These are phyloP conservation scores for Aspergillus mulundensis DNA, from an alignment of 495 filamentous ascomycete genomes.

Conservation along the genomic window DNA sequence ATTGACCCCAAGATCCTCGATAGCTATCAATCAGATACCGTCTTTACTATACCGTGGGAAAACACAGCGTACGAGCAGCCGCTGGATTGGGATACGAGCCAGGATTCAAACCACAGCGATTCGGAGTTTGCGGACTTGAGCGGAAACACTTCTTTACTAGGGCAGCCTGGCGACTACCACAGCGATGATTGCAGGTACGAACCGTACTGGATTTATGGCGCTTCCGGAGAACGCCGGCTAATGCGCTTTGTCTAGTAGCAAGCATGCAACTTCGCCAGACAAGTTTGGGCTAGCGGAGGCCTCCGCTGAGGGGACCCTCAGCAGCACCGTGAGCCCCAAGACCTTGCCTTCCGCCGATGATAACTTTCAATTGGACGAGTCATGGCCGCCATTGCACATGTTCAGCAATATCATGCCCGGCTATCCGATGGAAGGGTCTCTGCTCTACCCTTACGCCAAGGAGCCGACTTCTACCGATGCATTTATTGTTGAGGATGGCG, in stretches of 20 bases:
- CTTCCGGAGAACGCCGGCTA: conserved; percentile 18
- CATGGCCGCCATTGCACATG: conserved; percentile 41
- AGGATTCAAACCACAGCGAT: conserved; percentile 42
- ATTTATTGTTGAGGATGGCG: conserved; percentile 41
- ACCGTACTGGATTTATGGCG: background rate
- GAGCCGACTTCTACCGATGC: conserved; percentile 27
- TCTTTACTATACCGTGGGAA: conserved; percentile 42
- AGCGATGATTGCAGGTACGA: conserved; percentile 29
- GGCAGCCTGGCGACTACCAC: conserved; percentile 24
- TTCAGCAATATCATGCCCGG: conserved; percentile 33
- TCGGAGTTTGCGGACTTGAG: conserved; percentile 36
- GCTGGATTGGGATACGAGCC: conserved; percentile 43
- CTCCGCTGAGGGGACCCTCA: conserved; percentile 32
- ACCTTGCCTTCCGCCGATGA: conserved; percentile 43
- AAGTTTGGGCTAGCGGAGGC: conserved; percentile 32
- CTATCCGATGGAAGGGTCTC: conserved; percentile 35
- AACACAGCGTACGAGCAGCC: conserved; percentile 38
- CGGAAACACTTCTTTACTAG: conserved; percentile 22
- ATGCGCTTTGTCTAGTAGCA: conserved; percentile 12
- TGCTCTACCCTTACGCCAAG: conserved; percentile 40
- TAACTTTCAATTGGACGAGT: conserved; percentile 40
- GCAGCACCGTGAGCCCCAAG: conserved; percentile 40
- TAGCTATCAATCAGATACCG: conserved; percentile 40
- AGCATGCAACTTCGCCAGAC: conserved; percentile 31
- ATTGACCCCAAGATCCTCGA: conserved; percentile 49